These are phyloP conservation scores for Rhizophora apiculata DNA, from an alignment of 345 rosid genomes.

Conservation along the genomic window DNA sequence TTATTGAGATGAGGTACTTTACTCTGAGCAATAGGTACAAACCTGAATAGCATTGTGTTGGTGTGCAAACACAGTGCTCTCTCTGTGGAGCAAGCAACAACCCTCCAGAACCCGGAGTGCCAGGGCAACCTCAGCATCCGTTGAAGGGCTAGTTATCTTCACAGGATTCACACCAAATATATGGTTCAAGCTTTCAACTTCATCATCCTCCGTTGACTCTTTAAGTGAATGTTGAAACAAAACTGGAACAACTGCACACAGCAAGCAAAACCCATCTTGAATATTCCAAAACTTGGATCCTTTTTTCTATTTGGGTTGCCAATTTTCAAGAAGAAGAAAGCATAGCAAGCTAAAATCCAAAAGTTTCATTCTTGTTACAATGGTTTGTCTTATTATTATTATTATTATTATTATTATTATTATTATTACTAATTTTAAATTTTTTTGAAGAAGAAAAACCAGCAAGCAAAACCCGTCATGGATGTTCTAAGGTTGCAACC, in stretches of 20 bases:
- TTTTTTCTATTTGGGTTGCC: no score
- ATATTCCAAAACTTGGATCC: no score
- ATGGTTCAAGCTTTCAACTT: constrained; percentile 67
- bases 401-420: no score
- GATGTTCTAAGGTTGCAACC: background rate
- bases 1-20: background rate
- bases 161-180: constrained; percentile 75
- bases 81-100: constrained; percentile 82
- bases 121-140: constrained; percentile 72
- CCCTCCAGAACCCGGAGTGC: constrained; percentile 95
- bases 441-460: no score
- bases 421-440: no score
- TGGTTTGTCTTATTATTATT: no score
- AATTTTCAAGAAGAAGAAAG: no score
- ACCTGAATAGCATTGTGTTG: constrained; percentile 78
- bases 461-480: background rate
- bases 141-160: constrained; percentile 78
- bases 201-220: constrained; percentile 57
- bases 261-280: background rate
- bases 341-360: no score
- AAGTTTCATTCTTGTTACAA: no score
- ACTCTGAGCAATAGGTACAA: background rate
- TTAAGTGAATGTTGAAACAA: constrained; percentile 67
- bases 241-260: constrained; percentile 69
- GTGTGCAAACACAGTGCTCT: constrained; percentile 82